phyloP scores from a whole-genome alignment of 805 yeast species.

The Candida xyloterini region DNA sequence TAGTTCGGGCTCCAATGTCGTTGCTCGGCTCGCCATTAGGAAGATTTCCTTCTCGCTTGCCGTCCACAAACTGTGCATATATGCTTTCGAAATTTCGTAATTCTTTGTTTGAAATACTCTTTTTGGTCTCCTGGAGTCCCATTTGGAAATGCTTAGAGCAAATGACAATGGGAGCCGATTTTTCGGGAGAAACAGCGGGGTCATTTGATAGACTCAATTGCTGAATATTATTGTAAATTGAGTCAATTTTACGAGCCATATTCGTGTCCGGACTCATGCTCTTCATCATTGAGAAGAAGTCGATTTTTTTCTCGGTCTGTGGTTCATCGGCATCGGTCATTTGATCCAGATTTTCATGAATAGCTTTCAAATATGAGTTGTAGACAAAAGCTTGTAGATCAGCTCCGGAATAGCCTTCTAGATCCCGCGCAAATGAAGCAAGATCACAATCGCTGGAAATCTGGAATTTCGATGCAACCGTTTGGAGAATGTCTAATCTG shows the following conservation, averaged over 20 bases:
- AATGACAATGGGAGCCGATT: slow-evolving; percentile 33
- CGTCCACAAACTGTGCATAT: slow-evolving; percentile 66
- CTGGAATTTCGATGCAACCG: slow-evolving; percentile 62
- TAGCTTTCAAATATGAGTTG: slow-evolving; percentile 87
- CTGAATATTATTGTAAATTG: slow-evolving; percentile 17
- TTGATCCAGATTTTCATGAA: slow-evolving; percentile 60
- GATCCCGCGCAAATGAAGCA: slow-evolving; percentile 48
- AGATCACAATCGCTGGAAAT: slow-evolving; percentile 52
- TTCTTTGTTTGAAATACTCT: slow-evolving; percentile 82
- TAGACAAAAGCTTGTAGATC: slow-evolving; percentile 90
- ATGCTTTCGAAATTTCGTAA: slow-evolving; percentile 56
- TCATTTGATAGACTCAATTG: not conserved
- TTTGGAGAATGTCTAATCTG: slow-evolving; percentile 65
- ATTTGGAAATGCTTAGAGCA: slow-evolving; percentile 51
- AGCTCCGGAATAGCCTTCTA: slow-evolving; percentile 89
- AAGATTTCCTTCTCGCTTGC: slow-evolving; percentile 75
- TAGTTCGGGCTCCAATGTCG: slow-evolving; percentile 81
- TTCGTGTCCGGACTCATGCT: slow-evolving; percentile 9
- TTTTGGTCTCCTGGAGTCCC: slow-evolving; percentile 74
- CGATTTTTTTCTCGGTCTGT: slow-evolving; percentile 13
- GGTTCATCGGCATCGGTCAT: slow-evolving; percentile 35
- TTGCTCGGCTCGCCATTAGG: slow-evolving; percentile 79
- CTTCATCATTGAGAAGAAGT: slow-evolving; percentile 23
- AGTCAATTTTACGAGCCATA: slow-evolving; percentile 21
- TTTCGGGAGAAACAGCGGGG: not conserved